phyloP scores from a whole-genome alignment of 1,284 basidiomycete genomes.

The Cryptococcus floricola region DNA sequence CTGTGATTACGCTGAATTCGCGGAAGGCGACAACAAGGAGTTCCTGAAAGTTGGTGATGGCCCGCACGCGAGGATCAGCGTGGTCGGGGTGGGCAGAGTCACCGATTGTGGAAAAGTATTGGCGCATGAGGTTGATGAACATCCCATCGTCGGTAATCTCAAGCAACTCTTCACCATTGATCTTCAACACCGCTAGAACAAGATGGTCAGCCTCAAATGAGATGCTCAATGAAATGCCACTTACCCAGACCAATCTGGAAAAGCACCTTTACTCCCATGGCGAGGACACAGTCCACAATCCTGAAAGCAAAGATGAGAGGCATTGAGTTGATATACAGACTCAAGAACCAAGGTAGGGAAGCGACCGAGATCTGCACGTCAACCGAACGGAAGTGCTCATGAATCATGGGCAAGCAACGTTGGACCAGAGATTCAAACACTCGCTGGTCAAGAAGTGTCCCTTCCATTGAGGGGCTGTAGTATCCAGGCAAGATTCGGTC shows the following conservation, averaged over 20 bases:
- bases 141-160: conserved; percentile 95
- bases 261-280: conserved; percentile 96
- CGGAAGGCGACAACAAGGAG: conserved; percentile 92
- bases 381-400: conserved; percentile 85
- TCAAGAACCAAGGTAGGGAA: conserved; percentile 96
- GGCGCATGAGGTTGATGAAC: conserved; percentile 91
- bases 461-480: conserved; percentile 98
- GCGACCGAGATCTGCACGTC: conserved; percentile 97
- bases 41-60: conserved; percentile 97
- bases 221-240: neutral
- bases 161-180: conserved; percentile 93
- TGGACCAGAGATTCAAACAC: conserved; percentile 97
- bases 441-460: conserved; percentile 92
- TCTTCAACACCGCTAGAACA: conserved; percentile 84
- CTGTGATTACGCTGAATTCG: conserved; percentile 94
- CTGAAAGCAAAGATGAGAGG: conserved; percentile 98
- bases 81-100: conserved; percentile 92
- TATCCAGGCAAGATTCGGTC: conserved; percentile 94
- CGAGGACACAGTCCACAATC: conserved; percentile 98
- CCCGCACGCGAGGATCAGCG: conserved; percentile 79
- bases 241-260: conserved; percentile 66
- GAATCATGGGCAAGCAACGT: conserved; percentile 81
- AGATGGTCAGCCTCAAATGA: neutral
- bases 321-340: conserved; percentile 96
- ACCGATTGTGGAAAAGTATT: conserved; percentile 89